Conservation (phyloP, 495 filamentous ascomycete species). For the Penicillium maclennaniae region DNA sequence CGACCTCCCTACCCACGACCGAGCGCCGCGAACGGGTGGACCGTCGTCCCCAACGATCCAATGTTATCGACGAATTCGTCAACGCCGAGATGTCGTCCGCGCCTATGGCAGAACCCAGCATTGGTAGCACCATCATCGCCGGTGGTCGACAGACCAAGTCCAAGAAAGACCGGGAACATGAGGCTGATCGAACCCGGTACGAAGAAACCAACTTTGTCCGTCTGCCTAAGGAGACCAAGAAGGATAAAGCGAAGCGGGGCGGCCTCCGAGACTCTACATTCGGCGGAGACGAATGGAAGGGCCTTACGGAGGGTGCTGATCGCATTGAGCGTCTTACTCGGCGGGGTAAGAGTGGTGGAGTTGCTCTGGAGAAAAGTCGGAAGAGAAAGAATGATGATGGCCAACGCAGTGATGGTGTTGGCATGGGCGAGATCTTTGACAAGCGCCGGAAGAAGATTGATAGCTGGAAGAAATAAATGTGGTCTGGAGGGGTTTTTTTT, state of each 20-base stretch:
- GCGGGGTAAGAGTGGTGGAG: conserved; percentile 46
- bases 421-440: conserved; percentile 66
- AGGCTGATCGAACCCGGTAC: conserved; percentile 69
- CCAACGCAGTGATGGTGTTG: conserved; percentile 51
- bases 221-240: conserved; percentile 76
- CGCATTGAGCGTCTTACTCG: conserved; percentile 70
- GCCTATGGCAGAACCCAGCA: conserved; percentile 73
- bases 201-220: conserved; percentile 86
- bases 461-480: conserved; percentile 46
- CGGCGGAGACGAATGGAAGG: conserved; percentile 82
- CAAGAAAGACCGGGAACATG: conserved; percentile 61
- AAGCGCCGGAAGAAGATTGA: conserved; percentile 70
- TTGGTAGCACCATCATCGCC: conserved; percentile 73
- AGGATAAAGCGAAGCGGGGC: conserved; percentile 55
- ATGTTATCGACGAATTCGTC: conserved; percentile 82
- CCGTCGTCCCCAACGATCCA: conserved; percentile 54
- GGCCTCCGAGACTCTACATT: conserved; percentile 51
- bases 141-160: conserved; percentile 72
- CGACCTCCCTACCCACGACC: conserved; percentile 59
- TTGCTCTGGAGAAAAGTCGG: conserved; percentile 71
- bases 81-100: conserved; percentile 71
- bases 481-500: neutral
- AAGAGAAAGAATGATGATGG: conserved; percentile 66
- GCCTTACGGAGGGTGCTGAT: conserved; percentile 73
- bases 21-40: conserved; percentile 56